These are phyloP conservation scores for Drechslerella stenobrocha DNA, from an alignment of 2,329 filamentous ascomycete genomes.

Conservation along the genomic window DNA sequence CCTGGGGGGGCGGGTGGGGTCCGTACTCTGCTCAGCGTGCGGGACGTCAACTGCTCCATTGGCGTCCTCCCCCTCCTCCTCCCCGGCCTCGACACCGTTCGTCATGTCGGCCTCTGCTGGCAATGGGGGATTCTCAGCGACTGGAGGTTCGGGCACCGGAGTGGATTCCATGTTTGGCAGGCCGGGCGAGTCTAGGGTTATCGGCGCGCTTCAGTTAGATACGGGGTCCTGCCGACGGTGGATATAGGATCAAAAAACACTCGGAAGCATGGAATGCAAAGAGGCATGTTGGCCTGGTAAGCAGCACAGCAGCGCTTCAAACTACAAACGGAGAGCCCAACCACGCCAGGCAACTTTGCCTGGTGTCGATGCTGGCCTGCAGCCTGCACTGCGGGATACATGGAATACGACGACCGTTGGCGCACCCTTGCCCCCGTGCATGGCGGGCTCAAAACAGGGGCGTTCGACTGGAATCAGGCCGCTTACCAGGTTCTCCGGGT, in stretches of 20 bases:
- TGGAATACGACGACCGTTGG: no score
- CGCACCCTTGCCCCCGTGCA: no score
- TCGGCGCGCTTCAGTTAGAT: slow-evolving; percentile 13
- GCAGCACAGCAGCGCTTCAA: background rate
- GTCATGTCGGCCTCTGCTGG: background rate
- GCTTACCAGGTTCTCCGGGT: slow-evolving; percentile 36
- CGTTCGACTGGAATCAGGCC: slow-evolving; percentile 8
- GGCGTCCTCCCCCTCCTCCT: slow-evolving; percentile 16
- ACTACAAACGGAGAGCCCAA: background rate
- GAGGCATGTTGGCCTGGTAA: no score
- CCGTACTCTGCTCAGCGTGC: slow-evolving; percentile 39
- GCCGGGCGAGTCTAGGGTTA: slow-evolving; percentile 13
- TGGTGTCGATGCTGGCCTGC: no score
- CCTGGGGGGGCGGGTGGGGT: background rate
- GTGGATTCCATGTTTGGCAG: slow-evolving; percentile 2
- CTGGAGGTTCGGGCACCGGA: slow-evolving; percentile 2
- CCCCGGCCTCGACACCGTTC: slow-evolving; percentile 4
- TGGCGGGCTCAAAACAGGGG: no score
- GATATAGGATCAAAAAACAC: background rate
- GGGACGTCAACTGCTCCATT: slow-evolving; percentile 20
- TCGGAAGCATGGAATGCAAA: no score
- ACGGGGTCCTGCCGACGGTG: background rate
- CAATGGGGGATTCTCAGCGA: background rate
- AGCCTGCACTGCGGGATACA: no score
- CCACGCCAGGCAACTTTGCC: no score